Percentiles rank a stretch among this genome's conserved stretches.
Evolutionary conservation across 495 filamentous ascomycete species (phyloP).

Genomic region (Beverwykella pulmonaria): DNA sequence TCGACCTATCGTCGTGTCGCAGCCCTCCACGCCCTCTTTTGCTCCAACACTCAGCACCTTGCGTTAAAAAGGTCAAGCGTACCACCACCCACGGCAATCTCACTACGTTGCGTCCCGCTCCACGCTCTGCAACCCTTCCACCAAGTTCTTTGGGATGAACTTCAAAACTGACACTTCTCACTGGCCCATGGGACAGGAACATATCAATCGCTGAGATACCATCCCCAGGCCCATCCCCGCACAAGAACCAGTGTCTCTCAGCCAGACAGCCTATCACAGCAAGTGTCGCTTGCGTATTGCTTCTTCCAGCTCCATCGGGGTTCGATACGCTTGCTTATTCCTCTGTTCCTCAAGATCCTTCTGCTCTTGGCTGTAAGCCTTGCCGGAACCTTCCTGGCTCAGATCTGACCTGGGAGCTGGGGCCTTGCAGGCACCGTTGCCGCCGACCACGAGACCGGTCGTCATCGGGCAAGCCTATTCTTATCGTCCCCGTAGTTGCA

Average conservation of each 20-base stretch:
- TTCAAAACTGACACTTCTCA: conserved; percentile 45
- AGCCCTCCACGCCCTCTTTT: conserved; percentile 6
- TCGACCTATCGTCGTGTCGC: conserved; percentile 31
- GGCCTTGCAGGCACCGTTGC: conserved; percentile 30
- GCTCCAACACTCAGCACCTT: neutral
- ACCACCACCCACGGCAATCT: neutral
- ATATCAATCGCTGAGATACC: conserved; percentile 42
- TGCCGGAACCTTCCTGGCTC: conserved; percentile 21
- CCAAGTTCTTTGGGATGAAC: conserved; percentile 42
- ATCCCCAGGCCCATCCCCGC: neutral
- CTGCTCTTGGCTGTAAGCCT: conserved; percentile 33
- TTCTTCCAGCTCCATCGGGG: conserved; percentile 22
- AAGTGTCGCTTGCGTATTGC: conserved; percentile 27
- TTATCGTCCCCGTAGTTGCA: conserved; percentile 26
- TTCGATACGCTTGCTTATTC: conserved; percentile 42
- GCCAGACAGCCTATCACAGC: conserved; percentile 16
- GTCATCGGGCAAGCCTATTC: conserved; percentile 22
- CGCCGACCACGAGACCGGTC: conserved; percentile 27
- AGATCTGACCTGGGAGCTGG: conserved; percentile 17
- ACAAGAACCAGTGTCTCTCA: neutral
- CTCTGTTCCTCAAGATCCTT: conserved; percentile 21
- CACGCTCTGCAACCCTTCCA: neutral
- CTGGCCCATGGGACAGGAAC: conserved; percentile 48
- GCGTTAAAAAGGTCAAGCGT: conserved; percentile 13
- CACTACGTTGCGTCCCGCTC: conserved; percentile 7